These are phyloP conservation scores for Neonectria neomacrospora DNA, from an alignment of 2,329 filamentous ascomycete species.

Conservation along the genomic window DNA sequence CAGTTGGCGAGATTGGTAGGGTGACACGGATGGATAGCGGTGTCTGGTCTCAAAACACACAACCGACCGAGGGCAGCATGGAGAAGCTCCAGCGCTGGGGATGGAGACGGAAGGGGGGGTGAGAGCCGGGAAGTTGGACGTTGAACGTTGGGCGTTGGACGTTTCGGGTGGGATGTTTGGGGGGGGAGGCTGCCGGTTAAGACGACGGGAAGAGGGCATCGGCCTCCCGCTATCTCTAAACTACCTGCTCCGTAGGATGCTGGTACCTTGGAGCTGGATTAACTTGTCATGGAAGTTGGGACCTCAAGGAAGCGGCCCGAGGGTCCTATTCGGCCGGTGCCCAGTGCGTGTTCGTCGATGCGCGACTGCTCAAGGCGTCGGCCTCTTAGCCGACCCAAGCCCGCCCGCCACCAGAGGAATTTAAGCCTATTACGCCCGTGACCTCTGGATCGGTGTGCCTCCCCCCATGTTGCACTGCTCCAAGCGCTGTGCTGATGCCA, in stretches of 20 bases:
- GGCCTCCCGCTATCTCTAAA: constrained; percentile 16
- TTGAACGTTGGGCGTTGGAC: constrained; percentile 3
- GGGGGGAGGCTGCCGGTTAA: constrained; percentile 14
- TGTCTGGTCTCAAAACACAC: constrained; percentile 15
- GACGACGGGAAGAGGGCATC: constrained; percentile 12
- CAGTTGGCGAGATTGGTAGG: constrained; percentile 21
- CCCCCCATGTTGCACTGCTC: constrained; percentile 21
- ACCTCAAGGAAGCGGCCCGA: constrained; percentile 17
- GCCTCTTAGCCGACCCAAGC: constrained; percentile 5
- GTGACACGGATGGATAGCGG: constrained; percentile 13
- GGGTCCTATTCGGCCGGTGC: constrained; percentile 16
- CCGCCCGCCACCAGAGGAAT: neutral
- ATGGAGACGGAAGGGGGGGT: neutral
- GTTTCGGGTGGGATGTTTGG: constrained; percentile 13
- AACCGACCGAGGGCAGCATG: constrained; percentile 5
- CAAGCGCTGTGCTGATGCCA: constrained; percentile 19
- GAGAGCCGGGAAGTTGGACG: neutral
- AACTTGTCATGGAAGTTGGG: constrained; percentile 2
- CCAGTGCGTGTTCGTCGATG: constrained; percentile 8
- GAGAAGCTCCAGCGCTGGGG: constrained; percentile 1
- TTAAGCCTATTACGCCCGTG: constrained; percentile 9
- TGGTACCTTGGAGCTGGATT: neutral
- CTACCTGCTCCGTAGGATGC: neutral
- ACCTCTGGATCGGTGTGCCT: constrained; percentile 21
- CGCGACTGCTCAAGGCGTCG: constrained; percentile 13